phyloP scores from a whole-genome alignment of 2,329 filamentous ascomycete species.

The Xylaria hypoxylon region DNA sequence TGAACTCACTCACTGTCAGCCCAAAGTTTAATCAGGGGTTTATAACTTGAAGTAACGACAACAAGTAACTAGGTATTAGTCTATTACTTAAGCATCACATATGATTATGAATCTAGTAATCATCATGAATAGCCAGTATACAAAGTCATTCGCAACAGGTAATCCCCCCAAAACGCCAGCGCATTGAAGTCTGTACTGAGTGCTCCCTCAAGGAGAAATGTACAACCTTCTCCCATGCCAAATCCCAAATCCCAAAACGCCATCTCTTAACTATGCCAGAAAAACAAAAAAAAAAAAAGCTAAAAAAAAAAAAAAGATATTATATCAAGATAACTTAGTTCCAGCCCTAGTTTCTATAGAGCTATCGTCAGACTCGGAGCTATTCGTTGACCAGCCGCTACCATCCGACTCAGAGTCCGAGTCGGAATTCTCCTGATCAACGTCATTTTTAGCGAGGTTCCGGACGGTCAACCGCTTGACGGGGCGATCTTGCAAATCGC shows the following conservation, averaged over 20 bases:
- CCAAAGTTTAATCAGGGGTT: no score
- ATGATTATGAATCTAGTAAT: not conserved
- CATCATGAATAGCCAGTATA: not conserved
- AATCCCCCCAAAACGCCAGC: not conserved
- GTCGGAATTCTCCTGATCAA: slow-evolving; percentile 34
- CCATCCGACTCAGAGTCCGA: slow-evolving; percentile 32
- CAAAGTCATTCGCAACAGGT: not conserved
- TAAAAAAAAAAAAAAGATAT: no score
- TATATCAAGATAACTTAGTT: not conserved
- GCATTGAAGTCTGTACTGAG: not conserved
- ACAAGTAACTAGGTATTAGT: no score
- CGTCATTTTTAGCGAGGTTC: slow-evolving; percentile 32
- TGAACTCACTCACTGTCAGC: no score
- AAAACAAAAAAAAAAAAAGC: no score
- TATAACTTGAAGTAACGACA: no score
- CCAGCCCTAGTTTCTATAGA: not conserved
- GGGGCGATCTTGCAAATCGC: not conserved
- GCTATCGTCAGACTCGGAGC: slow-evolving; percentile 24
- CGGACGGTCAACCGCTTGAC: slow-evolving; percentile 33
- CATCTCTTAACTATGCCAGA: not conserved
- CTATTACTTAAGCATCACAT: not conserved
- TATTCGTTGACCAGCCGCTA: slow-evolving; percentile 28
- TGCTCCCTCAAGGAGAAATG: not conserved
- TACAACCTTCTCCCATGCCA: not conserved
- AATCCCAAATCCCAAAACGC: not conserved